Conservation (phyloP, 2,329 filamentous ascomycete genomes). For the Xylariaceae sp. region DNA sequence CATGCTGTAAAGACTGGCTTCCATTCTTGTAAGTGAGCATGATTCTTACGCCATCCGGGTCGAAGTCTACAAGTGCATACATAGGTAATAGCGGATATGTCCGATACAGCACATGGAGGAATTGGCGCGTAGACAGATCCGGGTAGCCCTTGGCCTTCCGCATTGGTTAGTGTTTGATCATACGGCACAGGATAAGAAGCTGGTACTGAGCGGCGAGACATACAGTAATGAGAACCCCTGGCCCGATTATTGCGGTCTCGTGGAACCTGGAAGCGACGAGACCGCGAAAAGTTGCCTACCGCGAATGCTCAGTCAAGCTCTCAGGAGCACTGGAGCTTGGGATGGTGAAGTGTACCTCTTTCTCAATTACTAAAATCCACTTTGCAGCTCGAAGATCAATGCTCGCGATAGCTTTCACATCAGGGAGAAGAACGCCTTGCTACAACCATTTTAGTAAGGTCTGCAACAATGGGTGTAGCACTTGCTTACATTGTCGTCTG, state of each 20-base stretch:
- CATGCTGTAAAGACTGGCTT: slow-evolving; percentile 66
- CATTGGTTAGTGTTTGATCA: slow-evolving; percentile 7
- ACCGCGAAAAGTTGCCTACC: slow-evolving; percentile 77
- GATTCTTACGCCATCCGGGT: slow-evolving; percentile 78
- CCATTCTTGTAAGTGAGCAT: slow-evolving; percentile 75
- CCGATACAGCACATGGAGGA: slow-evolving; percentile 61
- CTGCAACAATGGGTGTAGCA: background rate
- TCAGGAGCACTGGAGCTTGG: background rate
- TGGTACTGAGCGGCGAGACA: slow-evolving; percentile 18
- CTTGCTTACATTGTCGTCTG: slow-evolving; percentile 39
- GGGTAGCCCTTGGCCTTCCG: slow-evolving; percentile 80
- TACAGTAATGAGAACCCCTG: slow-evolving; percentile 74
- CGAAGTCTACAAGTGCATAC: slow-evolving; percentile 72
- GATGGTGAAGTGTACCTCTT: slow-evolving; percentile 62
- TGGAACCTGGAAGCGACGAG: slow-evolving; percentile 65
- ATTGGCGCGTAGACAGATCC: slow-evolving; percentile 71
- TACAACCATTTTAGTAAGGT: slow-evolving; percentile 12
- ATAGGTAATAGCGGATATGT: slow-evolving; percentile 60
- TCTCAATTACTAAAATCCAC: slow-evolving; percentile 79
- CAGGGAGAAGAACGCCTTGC: slow-evolving; percentile 68
- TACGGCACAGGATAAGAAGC: background rate
- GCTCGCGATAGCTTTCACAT: slow-evolving; percentile 52
- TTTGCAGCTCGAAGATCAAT: slow-evolving; percentile 56
- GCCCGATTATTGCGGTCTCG: slow-evolving; percentile 51
- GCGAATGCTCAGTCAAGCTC: slow-evolving; percentile 1